These are phyloP conservation scores for Hemisphaericaspora lyxosophila DNA, from an alignment of 1,139 yeast genomes.

Conservation along the genomic window DNA sequence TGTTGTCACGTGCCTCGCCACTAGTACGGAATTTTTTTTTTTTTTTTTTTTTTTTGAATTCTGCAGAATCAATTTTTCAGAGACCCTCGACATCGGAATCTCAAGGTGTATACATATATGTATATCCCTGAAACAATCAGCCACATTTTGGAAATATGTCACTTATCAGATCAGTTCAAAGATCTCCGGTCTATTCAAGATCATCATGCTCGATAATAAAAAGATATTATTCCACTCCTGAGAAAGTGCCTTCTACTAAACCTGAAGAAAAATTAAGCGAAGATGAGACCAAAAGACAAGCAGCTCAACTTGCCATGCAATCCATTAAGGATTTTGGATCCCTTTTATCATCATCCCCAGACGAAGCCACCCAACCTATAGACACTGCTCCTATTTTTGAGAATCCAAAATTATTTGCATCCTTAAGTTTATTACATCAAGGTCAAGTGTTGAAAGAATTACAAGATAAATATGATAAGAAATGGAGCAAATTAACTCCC, in stretches of 20 bases:
- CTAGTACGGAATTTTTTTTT: not conserved
- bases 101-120: not conserved
- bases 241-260: not conserved
- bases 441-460: constrained; percentile 57
- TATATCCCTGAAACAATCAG: not conserved
- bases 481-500: constrained; percentile 48
- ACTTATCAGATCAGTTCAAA: not conserved
- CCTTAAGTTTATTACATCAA: constrained; percentile 53
- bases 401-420: constrained; percentile 45
- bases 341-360: constrained; percentile 31
- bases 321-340: constrained; percentile 44
- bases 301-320: constrained; percentile 43
- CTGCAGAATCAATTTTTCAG: not conserved
- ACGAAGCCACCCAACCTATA: constrained; percentile 49
- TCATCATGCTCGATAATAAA: not conserved
- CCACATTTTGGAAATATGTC: too few relatives aligned
- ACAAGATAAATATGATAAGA: constrained; percentile 49
- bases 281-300: constrained; percentile 29
- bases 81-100: not conserved
- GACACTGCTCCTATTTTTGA: constrained; percentile 53
- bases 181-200: not conserved
- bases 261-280: constrained; percentile 9
- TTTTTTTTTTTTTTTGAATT: too few relatives aligned
- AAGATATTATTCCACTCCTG: not conserved
- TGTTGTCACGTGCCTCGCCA: not conserved